These are phyloP conservation scores for Ogataea allantospora DNA, from an alignment of 805 yeast species.

Conservation along the genomic window DNA sequence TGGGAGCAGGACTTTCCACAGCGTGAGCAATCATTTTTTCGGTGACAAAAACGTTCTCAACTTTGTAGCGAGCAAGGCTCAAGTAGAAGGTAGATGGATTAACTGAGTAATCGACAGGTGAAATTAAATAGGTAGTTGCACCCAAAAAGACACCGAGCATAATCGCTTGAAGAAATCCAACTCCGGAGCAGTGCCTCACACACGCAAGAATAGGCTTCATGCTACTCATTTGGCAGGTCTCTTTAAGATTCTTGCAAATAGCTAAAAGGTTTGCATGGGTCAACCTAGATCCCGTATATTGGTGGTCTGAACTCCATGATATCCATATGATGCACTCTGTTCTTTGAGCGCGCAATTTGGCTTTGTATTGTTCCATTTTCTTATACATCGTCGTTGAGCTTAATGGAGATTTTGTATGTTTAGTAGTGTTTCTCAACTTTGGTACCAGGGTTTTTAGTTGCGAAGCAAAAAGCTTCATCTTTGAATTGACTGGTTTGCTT, in stretches of 20 bases:
- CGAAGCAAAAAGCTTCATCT: constrained; percentile 45
- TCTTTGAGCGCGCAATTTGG: constrained; percentile 33
- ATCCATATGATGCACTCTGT: constrained; percentile 58
- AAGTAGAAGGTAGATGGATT: constrained; percentile 72
- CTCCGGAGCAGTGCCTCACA: constrained; percentile 77
- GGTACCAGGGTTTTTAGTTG: constrained; percentile 37
- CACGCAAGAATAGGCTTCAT: constrained; percentile 77
- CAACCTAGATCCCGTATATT: constrained; percentile 53
- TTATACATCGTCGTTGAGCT: constrained; percentile 37
- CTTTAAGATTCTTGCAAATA: constrained; percentile 85
- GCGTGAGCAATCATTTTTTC: constrained; percentile 81
- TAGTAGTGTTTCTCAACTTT: constrained; percentile 64
- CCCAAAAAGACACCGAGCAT: constrained; percentile 85
- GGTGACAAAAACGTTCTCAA: constrained; percentile 83
- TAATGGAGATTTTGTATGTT: constrained; percentile 43
- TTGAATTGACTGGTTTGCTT: constrained; percentile 60
- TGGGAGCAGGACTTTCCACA: constrained; percentile 45
- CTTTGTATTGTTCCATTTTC: constrained; percentile 38
- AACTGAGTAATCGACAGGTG: constrained; percentile 73
- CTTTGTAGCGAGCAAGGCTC: constrained; percentile 69
- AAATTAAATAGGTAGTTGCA: constrained; percentile 74
- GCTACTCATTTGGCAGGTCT: constrained; percentile 81
- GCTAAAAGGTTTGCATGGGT: constrained; percentile 67
- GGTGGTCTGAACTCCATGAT: constrained; percentile 69
- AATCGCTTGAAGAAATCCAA: constrained; percentile 87